Evolutionary conservation across 1,284 basidiomycete genomes (phyloP).

Genomic region (Cryptococcus sp.): DNA sequence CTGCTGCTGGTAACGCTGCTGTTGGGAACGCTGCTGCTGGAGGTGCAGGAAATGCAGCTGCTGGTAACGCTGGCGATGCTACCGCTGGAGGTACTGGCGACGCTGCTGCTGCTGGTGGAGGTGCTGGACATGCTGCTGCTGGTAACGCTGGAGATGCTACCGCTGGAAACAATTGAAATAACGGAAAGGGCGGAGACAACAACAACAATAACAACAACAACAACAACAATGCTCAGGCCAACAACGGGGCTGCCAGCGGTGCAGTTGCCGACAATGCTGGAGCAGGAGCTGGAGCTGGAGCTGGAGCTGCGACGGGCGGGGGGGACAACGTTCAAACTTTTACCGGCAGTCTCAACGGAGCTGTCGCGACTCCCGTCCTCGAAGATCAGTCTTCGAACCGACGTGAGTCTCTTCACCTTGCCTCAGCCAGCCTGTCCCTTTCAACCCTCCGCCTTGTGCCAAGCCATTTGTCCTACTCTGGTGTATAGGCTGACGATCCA

Average conservation of each 20-base stretch:
- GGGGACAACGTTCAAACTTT: constrained; percentile 56
- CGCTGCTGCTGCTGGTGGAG: constrained; percentile 2
- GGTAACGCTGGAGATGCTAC: constrained; percentile 5
- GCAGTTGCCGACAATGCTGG: constrained; percentile 17
- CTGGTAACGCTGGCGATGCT: constrained; percentile 9
- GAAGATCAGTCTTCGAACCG: constrained; percentile 7
- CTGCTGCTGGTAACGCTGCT: constrained; percentile 21
- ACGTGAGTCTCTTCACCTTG: constrained; percentile 3
- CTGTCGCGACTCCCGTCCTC: constrained; percentile 13
- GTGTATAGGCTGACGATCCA: neutral
- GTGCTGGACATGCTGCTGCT: constrained; percentile 1
- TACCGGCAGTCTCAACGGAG: constrained; percentile 49
- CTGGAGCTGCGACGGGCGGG: constrained; percentile 20
- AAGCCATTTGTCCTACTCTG: too few relatives aligned
- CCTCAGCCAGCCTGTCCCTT: too few relatives aligned
- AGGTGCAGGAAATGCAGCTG: constrained; percentile 16
- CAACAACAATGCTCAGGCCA: neutral
- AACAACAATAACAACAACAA: neutral
- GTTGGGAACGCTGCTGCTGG: constrained; percentile 12
- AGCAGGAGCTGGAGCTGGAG: constrained; percentile 14
- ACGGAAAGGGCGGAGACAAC: too few relatives aligned
- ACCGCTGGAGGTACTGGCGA: constrained; percentile 5
- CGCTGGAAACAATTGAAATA: too few relatives aligned
- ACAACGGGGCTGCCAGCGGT: constrained; percentile 5
- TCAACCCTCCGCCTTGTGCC: too few relatives aligned